Evolutionary conservation across 2,329 filamentous ascomycete genomes (phyloP).

Genomic region (Podosphaera xanthii): DNA sequence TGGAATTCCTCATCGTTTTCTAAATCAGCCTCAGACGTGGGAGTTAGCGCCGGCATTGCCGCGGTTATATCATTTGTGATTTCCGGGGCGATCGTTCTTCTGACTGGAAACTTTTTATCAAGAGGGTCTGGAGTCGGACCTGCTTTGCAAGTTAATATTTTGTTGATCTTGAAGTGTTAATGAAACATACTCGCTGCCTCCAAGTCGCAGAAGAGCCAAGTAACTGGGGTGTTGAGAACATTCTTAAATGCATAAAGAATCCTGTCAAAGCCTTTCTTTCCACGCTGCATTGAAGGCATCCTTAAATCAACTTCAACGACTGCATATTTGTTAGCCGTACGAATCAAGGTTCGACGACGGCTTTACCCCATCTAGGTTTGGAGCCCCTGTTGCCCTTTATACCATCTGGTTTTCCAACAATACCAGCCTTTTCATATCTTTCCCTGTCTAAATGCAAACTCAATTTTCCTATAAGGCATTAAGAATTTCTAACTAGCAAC

Average conservation of each 20-base stretch:
- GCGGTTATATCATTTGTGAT: slow-evolving; percentile 14
- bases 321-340: slow-evolving; percentile 19
- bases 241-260: slow-evolving; percentile 28
- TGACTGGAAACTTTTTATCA: slow-evolving; percentile 21
- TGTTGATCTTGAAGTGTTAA: background rate
- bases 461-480: slow-evolving; percentile 32
- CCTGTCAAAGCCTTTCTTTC: slow-evolving; percentile 15
- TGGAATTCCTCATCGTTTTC: slow-evolving; percentile 29
- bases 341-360: background rate
- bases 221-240: slow-evolving; percentile 41
- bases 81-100: slow-evolving; percentile 18
- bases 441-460: slow-evolving; percentile 60
- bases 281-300: slow-evolving; percentile 45
- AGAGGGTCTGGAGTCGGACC: slow-evolving; percentile 28
- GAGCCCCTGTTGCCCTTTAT: slow-evolving; percentile 32
- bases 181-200: slow-evolving; percentile 21
- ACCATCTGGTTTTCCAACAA: slow-evolving; percentile 47
- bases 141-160: slow-evolving; percentile 7
- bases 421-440: slow-evolving; percentile 59
- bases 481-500: background rate
- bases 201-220: slow-evolving; percentile 60
- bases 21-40: slow-evolving; percentile 13
- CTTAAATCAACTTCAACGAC: slow-evolving; percentile 59
- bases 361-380: slow-evolving; percentile 52
- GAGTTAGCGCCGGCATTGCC: slow-evolving; percentile 12